Evolutionary conservation across 805 yeast genomes (phyloP), one percentile per base, ranked within the genome.

Genomic region (Metschnikowia proteae): DNA sequence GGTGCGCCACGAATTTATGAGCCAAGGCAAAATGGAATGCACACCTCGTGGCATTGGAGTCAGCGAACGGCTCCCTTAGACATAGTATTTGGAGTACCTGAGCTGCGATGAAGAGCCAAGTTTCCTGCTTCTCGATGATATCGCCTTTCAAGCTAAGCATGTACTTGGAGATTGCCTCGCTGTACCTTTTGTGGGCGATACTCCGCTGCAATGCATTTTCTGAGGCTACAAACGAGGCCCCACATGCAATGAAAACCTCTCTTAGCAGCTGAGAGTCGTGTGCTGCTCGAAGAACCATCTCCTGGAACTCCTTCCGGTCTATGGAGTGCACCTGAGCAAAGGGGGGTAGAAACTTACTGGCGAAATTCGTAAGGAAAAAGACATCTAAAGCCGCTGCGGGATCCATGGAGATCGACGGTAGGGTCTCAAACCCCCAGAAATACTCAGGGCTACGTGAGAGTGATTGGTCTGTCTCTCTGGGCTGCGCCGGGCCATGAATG

Each of bases 51-150:
- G 55, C 58, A 27, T 55, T 53, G 8, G 49, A 36, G 6, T 44
- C 45, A 9, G 43, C 45, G 23, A 53, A 50, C 3, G 39, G 32
- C 26, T 53, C 58, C 11, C 58, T 44, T 9, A 53, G 48, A 27
- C 56, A 50, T 13, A 53, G 45, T 3, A 47, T 48, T 27, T 55
- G 58, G 6, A 55, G 54, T 4, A 53, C 55, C 38, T 55, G 58
- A 13, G 52, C 58, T 3, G 58, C 58, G 4, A 55, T 56, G 22
- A 55, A 50, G 38, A 55, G 50, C 58, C 58, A 55, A 29, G 47
- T 52, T 26, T 55, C 56, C n/a, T 38, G 45, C 13, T 48, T 50
- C 11, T 46, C 37, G 5, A 50, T 34, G 5, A 26, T 32, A 3
- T 50, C 56, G 9, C 26, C 32, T 13, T 47, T 50, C 34, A 55